Conservation (phyloP, 2,329 filamentous ascomycete genomes). For the Fonsecaea erecta region DNA sequence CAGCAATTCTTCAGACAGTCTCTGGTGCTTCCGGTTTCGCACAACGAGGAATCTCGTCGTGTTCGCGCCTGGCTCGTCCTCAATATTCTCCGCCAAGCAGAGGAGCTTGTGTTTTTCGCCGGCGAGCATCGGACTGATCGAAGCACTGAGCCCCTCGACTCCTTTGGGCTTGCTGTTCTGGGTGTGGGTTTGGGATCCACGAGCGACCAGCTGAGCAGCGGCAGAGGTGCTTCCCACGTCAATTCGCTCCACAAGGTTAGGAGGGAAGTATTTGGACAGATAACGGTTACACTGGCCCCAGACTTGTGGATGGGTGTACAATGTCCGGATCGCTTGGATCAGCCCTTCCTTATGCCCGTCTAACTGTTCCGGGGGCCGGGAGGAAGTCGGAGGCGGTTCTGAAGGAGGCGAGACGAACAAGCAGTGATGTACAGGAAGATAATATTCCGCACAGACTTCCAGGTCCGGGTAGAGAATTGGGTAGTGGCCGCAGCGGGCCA, state of each 20-base stretch:
- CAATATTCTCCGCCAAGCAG: conserved; percentile 61
- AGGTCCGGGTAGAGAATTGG: conserved; percentile 66
- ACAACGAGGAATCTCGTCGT: conserved; percentile 55
- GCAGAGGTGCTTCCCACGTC: conserved; percentile 85
- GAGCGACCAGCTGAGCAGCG: conserved; percentile 74
- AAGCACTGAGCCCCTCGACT: conserved; percentile 65
- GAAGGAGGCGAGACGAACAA: conserved; percentile 60
- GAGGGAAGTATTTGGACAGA: conserved; percentile 53
- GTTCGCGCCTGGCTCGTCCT: conserved; percentile 51
- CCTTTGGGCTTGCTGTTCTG: not conserved
- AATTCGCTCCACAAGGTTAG: conserved; percentile 63
- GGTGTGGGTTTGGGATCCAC: conserved; percentile 38
- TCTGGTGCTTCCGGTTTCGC: conserved; percentile 36
- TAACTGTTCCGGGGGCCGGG: not conserved
- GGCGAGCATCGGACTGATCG: conserved; percentile 77
- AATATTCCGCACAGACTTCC: conserved; percentile 79
- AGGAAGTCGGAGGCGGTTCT: not conserved
- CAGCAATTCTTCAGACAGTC: not conserved
- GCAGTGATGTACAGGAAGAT: conserved; percentile 86
- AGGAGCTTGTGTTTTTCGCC: conserved; percentile 70
- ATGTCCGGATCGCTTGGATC: conserved; percentile 60
- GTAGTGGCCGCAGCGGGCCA: conserved; percentile 70
- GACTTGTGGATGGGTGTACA: conserved; percentile 94
- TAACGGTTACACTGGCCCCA: conserved; percentile 88
- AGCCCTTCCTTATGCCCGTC: conserved; percentile 40